Conservation (phyloP, 139 green algal genomes). For the Chlamydomonas incerta region DNA sequence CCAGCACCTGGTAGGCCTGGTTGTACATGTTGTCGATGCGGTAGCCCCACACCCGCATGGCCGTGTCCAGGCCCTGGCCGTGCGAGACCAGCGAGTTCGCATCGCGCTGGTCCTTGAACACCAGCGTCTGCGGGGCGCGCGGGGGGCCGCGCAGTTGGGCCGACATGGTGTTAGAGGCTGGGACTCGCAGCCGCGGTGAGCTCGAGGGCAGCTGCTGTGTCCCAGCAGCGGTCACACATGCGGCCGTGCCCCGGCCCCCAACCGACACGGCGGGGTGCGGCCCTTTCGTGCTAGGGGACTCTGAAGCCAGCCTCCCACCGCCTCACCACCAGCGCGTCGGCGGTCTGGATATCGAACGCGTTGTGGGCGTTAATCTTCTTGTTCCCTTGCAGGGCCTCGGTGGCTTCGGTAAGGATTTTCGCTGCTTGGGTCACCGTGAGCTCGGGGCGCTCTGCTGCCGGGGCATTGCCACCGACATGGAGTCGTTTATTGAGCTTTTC, state of each 20-base stretch:
- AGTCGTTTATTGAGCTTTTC: neutral
- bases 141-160: no score
- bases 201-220: no score
- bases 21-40: conserved; percentile 8
- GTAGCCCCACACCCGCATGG: conserved; percentile 4
- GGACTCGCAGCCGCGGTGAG: no score
- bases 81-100: neutral
- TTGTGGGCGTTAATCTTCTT: conserved; percentile 14
- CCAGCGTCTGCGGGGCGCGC: neutral
- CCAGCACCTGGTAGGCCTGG: neutral
- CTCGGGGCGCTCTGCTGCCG: neutral
- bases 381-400: neutral
- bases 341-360: neutral
- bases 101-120: neutral
- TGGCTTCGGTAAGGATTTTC: neutral
- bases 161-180: no score
- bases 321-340: no score
- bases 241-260: no score
- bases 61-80: neutral
- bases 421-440: neutral
- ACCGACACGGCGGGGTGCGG: no score
- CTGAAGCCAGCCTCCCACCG: no score
- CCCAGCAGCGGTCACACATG: no score
- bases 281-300: no score
- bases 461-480: no score